A percentile compares a stretch with the other conserved stretches of the same genome.
Conservation (phyloP, 805 yeast genomes). For the Pichia membranifaciens region DNA sequence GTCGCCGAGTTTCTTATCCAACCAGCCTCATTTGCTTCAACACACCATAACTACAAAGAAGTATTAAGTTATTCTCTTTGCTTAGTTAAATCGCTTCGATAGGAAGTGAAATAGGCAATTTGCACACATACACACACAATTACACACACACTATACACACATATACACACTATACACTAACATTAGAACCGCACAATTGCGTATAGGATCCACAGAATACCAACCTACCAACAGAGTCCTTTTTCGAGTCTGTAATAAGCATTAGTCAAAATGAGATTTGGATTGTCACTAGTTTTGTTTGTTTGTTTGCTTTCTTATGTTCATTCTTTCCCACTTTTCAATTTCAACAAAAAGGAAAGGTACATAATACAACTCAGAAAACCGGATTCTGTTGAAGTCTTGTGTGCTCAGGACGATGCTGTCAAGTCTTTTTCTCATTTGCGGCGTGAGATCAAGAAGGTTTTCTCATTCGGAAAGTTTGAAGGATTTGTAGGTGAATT, state of each 20-base stretch:
- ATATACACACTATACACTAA: no score
- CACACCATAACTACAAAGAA: neutral
- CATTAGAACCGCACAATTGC: no score
- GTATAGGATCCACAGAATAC: no score
- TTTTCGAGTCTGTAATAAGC: no score
- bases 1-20: no score
- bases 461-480: constrained; percentile 63
- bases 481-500: constrained; percentile 65
- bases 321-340: constrained; percentile 9
- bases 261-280: neutral
- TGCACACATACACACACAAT: no score
- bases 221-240: no score
- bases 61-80: constrained; percentile 1
- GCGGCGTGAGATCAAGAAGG: constrained; percentile 41
- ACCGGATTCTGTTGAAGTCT: constrained; percentile 42
- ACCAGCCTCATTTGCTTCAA: neutral
- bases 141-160: no score
- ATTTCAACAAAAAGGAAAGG: constrained; percentile 14
- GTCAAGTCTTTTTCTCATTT: constrained; percentile 35
- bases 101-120: no score
- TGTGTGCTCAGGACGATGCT: constrained; percentile 39
- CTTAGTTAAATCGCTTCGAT: neutral
- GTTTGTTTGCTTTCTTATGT: neutral
- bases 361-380: constrained; percentile 50
- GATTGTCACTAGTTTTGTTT: neutral